Conservation (phyloP, 805 yeast genomes). For the Ogataea paradorogensis region DNA sequence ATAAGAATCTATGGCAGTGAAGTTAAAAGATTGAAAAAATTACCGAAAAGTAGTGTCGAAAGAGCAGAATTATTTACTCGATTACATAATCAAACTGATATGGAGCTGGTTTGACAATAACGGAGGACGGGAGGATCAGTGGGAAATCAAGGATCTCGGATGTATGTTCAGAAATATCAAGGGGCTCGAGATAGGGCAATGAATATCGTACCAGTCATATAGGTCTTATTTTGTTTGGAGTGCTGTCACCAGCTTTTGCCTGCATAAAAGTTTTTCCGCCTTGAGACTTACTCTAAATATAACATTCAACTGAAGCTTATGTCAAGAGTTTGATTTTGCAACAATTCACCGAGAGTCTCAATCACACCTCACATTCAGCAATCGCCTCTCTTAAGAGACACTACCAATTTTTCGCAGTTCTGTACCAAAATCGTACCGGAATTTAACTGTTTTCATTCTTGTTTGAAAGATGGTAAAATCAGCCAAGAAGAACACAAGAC, state of each 20-base stretch:
- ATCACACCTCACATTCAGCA: background rate
- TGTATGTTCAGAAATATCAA: background rate
- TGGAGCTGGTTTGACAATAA: background rate
- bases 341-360: too few species aligned
- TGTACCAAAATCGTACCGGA: too few species aligned
- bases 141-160: too few species aligned
- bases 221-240: background rate
- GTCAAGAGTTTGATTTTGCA: background rate
- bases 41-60: slow-evolving; percentile 3
- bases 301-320: background rate
- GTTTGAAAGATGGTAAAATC: slow-evolving; percentile 16
- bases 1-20: slow-evolving; percentile 1
- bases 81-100: background rate
- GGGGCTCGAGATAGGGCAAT: background rate
- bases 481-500: slow-evolving; percentile 25
- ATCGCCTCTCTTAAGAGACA: background rate
- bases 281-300: background rate
- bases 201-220: background rate
- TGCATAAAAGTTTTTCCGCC: slow-evolving; percentile 14
- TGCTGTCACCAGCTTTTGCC: slow-evolving; percentile 1
- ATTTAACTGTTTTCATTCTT: background rate
- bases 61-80: background rate
- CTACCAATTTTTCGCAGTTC: background rate
- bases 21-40: slow-evolving; percentile 3
- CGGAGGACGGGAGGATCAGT: too few species aligned